Base-by-base conservation (phyloP, 495 filamentous ascomycete genomes). In the Neohortaea acidophila region DNA sequence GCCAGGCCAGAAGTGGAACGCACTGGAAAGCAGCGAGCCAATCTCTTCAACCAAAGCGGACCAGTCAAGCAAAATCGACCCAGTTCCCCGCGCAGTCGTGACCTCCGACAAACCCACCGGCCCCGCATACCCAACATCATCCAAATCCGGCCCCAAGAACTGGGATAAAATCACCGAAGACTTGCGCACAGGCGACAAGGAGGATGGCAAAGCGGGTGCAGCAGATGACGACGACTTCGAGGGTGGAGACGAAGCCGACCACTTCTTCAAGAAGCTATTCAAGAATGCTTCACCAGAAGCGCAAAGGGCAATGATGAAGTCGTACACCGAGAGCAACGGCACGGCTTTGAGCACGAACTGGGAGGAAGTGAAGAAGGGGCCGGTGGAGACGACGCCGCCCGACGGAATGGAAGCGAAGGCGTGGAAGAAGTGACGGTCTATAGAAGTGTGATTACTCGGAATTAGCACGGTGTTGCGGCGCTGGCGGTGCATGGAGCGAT, bases 221-320 rank as follows among this genome's bases (percentile, higher is more conserved):
- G 59, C 62, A 8, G 68, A 71, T 21, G 68, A 69, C 3, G 72
- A 77, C 5, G 71, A 77, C 13, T 70, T 75, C 14, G 73, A 72
- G 12, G 72, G 67, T 3, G 77, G 82, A 35, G 59, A 66, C 21
- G 70, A 81, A n/a, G 79, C 82, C 2, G 80, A 89, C 44, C 57
- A 53, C 2, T 97, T 96, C 61, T 97, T 97, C 67, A 87, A 91
- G 67, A 77, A 78, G 54, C 66, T 97, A 0, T 96, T 89, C 59
- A 75, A 79, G 44, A 65, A 65, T 37, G 79, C 84, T 0, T 75
- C 81, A 37, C 70, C 74, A 0, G 86, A 97, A 44, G 83, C 82
- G 24, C 73, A 70, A 49, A 70, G 84, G 2, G 89, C 89, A 2
- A 97, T 97, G 89, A 83, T 93, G 72, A 97, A 97, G 70, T 93